Evolutionary conservation across 2,329 filamentous ascomycete species (phyloP).

Genomic region (Aphanocladium album): DNA sequence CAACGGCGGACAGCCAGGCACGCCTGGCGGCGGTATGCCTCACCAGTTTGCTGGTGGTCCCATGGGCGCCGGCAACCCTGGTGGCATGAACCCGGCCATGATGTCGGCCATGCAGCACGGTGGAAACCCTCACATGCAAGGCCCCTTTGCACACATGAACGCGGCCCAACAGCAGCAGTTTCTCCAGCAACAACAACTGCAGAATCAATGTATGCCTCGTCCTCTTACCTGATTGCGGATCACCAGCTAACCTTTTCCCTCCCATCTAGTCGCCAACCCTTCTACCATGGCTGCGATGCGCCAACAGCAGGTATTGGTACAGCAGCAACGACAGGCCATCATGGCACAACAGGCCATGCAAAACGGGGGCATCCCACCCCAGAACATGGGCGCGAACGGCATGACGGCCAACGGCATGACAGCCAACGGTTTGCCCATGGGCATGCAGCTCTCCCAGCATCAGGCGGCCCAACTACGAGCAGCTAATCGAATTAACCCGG

Average conservation of each 20-base stretch:
- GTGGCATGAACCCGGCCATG: slow-evolving; percentile 67
- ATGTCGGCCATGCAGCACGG: slow-evolving; percentile 74
- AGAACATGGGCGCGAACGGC: slow-evolving; percentile 26
- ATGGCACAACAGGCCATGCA: slow-evolving; percentile 50
- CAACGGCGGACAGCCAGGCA: slow-evolving; percentile 65
- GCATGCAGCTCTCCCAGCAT: slow-evolving; percentile 43
- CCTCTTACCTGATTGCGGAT: slow-evolving; percentile 1
- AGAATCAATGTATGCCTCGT: slow-evolving; percentile 29
- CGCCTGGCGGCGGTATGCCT: slow-evolving; percentile 57
- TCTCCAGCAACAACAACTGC: slow-evolving; percentile 43
- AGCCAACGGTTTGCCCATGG: slow-evolving; percentile 44
- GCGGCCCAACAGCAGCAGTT: slow-evolving; percentile 55
- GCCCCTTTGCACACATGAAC: slow-evolving; percentile 64
- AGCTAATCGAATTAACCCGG: slow-evolving; percentile 34
- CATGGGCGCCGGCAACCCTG: slow-evolving; percentile 68
- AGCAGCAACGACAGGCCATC: slow-evolving; percentile 51
- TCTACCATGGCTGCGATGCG: slow-evolving; percentile 38
- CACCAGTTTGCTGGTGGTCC: slow-evolving; percentile 60
- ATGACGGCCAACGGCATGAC: slow-evolving; percentile 37
- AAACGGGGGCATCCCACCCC: slow-evolving; percentile 41
- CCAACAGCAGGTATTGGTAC: slow-evolving; percentile 52
- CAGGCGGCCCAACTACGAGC: slow-evolving; percentile 48
- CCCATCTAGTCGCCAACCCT: slow-evolving; percentile 29
- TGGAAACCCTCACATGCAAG: slow-evolving; percentile 57
- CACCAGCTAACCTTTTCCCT: slow-evolving; percentile 4